Evolutionary conservation across 2,329 filamentous ascomycete genomes (phyloP).

Genomic region (Macrophomina tecta): DNA sequence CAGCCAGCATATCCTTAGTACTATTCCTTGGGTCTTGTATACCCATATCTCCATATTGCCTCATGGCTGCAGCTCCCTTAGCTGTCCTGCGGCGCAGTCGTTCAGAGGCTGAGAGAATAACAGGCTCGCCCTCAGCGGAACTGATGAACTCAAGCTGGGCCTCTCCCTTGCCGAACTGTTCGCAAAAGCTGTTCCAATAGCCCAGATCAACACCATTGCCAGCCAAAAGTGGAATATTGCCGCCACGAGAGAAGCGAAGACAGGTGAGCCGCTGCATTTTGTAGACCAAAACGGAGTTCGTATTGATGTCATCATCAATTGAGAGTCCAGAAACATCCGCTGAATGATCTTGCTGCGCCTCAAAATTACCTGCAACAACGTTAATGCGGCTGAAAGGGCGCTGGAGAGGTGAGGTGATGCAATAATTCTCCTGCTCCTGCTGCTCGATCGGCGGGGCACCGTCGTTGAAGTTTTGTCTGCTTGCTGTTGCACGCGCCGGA

Average conservation of each 20-base stretch:
- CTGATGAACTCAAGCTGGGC: neutral
- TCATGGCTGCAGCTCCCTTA: neutral
- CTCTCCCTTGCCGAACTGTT: slow-evolving; percentile 4
- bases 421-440: neutral
- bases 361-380: neutral
- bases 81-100: neutral
- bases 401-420: neutral
- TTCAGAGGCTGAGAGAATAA: neutral
- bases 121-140: neutral
- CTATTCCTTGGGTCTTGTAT: neutral
- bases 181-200: slow-evolving; percentile 8
- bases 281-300: neutral
- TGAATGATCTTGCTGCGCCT: too few species aligned
- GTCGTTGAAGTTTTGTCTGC: neutral
- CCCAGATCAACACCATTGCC: neutral
- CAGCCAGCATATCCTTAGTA: too few species aligned
- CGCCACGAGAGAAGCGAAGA: slow-evolving; percentile 10
- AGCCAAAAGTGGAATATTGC: neutral
- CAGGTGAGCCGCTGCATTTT: neutral
- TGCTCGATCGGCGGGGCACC: neutral
- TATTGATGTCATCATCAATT: neutral
- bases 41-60: neutral
- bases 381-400: neutral
- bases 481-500: neutral
- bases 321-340: neutral